These are phyloP conservation scores for Geosmithia morbida DNA, from an alignment of 2,329 filamentous ascomycete genomes.

Conservation along the genomic window DNA sequence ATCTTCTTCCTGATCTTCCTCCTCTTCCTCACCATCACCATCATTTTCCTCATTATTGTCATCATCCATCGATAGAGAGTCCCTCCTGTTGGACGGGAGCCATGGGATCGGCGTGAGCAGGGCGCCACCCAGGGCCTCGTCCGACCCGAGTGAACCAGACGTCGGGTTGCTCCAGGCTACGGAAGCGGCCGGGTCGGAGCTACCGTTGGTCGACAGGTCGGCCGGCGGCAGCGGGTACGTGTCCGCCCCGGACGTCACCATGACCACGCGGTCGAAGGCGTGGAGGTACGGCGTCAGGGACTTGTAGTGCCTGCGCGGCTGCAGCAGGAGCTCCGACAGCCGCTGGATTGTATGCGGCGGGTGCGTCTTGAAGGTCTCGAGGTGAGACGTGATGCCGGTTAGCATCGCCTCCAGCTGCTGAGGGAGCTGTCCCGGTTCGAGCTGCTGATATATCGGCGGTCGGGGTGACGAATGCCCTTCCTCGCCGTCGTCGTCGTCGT, in stretches of 20 bases:
- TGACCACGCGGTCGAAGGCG: constrained; percentile 79
- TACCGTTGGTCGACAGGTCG: constrained; percentile 22
- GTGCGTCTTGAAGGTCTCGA: constrained; percentile 55
- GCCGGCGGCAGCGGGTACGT: constrained; percentile 69
- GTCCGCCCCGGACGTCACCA: constrained; percentile 70
- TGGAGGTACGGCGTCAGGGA: constrained; percentile 75
- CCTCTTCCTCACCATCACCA: constrained; percentile 1
- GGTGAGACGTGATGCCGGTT: constrained; percentile 41
- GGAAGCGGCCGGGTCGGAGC: constrained; percentile 18
- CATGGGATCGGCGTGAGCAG: constrained; percentile 89
- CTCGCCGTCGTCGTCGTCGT: constrained; percentile 46
- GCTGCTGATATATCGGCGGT: constrained; percentile 18
- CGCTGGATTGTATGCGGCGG: constrained; percentile 92
- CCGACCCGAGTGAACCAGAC: constrained; percentile 48
- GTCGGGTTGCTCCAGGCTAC: constrained; percentile 33
- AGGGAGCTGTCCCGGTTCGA: constrained; percentile 38
- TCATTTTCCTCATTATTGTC: constrained; percentile 11
- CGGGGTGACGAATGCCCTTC: constrained; percentile 8
- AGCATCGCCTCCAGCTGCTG: constrained; percentile 49
- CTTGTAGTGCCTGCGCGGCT: constrained; percentile 65
- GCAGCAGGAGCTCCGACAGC: constrained; percentile 70
- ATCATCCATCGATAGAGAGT: constrained; percentile 13
- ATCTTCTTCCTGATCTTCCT: no score
- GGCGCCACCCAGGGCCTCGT: constrained; percentile 81
- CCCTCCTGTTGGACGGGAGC: constrained; percentile 33